These are phyloP conservation scores for Casuarina cunninghamiana DNA, from an alignment of 306 rosid species.

Conservation along the genomic window DNA sequence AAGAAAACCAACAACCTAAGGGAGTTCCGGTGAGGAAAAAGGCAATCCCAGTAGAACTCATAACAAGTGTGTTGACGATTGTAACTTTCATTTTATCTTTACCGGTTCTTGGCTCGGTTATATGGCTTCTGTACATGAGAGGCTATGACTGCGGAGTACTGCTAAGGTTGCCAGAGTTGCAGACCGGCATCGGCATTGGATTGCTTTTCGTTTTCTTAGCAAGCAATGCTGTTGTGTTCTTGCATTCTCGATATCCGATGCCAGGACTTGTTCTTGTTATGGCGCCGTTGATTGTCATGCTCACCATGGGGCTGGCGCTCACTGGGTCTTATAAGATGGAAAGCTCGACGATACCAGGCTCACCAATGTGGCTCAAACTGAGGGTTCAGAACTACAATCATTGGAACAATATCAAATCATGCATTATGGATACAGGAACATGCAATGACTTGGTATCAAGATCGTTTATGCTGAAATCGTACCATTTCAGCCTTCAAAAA, in stretches of 20 bases:
- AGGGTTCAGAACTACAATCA: slow-evolving; percentile 6
- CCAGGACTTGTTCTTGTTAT: slow-evolving; percentile 23
- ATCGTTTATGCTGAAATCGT: slow-evolving; percentile 22
- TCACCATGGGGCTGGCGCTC: slow-evolving; percentile 31
- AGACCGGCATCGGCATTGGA: slow-evolving; percentile 10
- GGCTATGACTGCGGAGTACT: slow-evolving; percentile 29
- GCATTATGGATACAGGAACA: slow-evolving; percentile 23
- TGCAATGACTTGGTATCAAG: slow-evolving; percentile 23
- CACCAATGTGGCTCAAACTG: slow-evolving; percentile 34
- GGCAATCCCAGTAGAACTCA: not conserved
- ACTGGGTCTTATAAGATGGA: slow-evolving; percentile 26
- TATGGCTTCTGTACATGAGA: slow-evolving; percentile 28
- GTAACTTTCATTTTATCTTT: slow-evolving; percentile 23
- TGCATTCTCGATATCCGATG: slow-evolving; percentile 21
- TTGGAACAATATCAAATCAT: slow-evolving; percentile 27
- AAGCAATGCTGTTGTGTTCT: slow-evolving; percentile 18
- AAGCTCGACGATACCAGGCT: slow-evolving; percentile 22
- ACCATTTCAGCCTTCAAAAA: slow-evolving; percentile 13
- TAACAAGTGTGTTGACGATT: slow-evolving; percentile 2
- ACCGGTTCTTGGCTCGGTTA: slow-evolving; percentile 24
- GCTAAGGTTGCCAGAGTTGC: slow-evolving; percentile 17
- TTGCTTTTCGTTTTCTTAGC: slow-evolving; percentile 18
- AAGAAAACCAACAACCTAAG: not conserved
- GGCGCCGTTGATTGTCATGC: slow-evolving; percentile 23
- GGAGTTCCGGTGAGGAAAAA: not conserved